These are phyloP conservation scores for Penicillium taxi DNA, from an alignment of 495 filamentous ascomycete genomes.

Conservation along the genomic window DNA sequence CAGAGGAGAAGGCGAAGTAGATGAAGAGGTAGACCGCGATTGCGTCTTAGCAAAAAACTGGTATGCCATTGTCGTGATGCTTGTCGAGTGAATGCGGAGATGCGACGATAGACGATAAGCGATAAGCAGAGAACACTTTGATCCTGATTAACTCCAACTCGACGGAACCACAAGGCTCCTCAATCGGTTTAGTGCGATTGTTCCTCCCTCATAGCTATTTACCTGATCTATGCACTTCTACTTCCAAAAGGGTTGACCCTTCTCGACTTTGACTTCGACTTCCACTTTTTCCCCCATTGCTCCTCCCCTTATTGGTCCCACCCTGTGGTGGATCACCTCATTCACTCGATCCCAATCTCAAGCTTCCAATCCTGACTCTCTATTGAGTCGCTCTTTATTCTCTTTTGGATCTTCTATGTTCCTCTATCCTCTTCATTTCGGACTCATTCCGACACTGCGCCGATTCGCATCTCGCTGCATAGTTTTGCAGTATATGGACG, in stretches of 20 bases:
- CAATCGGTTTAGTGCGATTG: slow-evolving; percentile 3
- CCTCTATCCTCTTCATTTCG: slow-evolving; percentile 8
- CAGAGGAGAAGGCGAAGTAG: slow-evolving; percentile 20
- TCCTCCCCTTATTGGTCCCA: slow-evolving; percentile 1
- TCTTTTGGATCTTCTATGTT: slow-evolving; percentile 8
- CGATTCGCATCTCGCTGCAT: slow-evolving; percentile 18
- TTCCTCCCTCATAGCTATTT: background rate
- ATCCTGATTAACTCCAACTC: slow-evolving; percentile 1
- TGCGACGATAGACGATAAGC: slow-evolving; percentile 30
- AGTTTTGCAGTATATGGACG: slow-evolving; percentile 25
- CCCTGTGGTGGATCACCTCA: slow-evolving; percentile 1
- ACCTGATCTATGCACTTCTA: too few relatives aligned
- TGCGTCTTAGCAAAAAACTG: slow-evolving; percentile 35
- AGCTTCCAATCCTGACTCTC: background rate
- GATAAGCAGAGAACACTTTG: slow-evolving; percentile 27
- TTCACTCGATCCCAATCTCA: slow-evolving; percentile 1
- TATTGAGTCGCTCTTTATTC: background rate
- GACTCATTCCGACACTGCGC: slow-evolving; percentile 12
- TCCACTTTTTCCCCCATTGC: background rate
- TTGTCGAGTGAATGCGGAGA: slow-evolving; percentile 24
- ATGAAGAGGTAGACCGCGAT: slow-evolving; percentile 19
- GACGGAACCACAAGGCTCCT: slow-evolving; percentile 7
- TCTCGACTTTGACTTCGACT: background rate
- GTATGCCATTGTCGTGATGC: slow-evolving; percentile 27
- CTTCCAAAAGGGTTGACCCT: background rate